Percentiles rank a stretch among this genome's conserved stretches.
phyloP scores from a whole-genome alignment of 208 protist species.

The Acanthamoeba lenticulata region DNA sequence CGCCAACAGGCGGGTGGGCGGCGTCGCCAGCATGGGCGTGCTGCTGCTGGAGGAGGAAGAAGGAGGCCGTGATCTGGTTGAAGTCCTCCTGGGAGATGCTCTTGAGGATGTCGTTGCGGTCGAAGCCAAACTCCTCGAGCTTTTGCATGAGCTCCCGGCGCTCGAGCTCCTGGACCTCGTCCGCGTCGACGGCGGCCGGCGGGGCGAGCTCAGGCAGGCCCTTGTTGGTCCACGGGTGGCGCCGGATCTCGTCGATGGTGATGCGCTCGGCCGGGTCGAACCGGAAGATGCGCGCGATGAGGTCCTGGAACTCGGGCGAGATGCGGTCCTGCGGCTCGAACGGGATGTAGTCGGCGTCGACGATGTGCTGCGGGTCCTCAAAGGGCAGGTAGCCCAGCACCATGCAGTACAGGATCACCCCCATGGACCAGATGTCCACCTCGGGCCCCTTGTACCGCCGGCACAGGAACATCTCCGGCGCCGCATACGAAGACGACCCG shows the following conservation, averaged over 20 bases:
- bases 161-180: not conserved
- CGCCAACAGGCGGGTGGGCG: not conserved
- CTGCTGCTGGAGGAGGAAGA: conserved; percentile 16
- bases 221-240: conserved; percentile 18
- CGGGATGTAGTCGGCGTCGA: conserved; percentile 12
- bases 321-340: not conserved
- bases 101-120: conserved; percentile 22
- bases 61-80: conserved; percentile 28
- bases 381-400: conserved; percentile 97
- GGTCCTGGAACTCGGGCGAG: conserved; percentile 19
- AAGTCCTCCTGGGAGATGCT: not conserved
- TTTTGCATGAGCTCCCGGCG: not conserved
- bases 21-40: not conserved
- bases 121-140: not conserved
- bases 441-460: not conserved
- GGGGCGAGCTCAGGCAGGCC: not conserved
- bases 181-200: not conserved
- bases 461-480: conserved; percentile 68
- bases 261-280: conserved; percentile 1
- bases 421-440: conserved; percentile 92
- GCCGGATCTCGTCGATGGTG: not conserved
- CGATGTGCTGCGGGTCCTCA: conserved; percentile 72
- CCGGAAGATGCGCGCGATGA: conserved; percentile 3
- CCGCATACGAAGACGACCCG: conserved; percentile 57
- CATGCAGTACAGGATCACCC: conserved; percentile 98